phyloP scores from a whole-genome alignment of 257 asterid species.

The Vinca minor region DNA sequence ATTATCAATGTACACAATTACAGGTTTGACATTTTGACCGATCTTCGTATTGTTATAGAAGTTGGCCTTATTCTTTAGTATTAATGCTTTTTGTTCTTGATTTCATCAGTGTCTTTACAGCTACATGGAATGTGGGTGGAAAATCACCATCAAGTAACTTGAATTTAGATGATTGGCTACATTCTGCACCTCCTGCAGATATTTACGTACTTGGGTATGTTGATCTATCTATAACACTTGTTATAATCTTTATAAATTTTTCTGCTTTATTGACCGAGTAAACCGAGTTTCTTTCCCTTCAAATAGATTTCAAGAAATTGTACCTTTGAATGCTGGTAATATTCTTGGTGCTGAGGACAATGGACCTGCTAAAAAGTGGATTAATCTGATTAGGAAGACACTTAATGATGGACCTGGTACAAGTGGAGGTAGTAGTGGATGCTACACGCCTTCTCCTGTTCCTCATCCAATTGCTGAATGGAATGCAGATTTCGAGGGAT shows the following conservation, averaged over 20 bases:
- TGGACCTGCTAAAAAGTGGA: constrained; percentile 96
- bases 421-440: constrained; percentile 52
- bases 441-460: constrained; percentile 81
- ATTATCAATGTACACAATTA: constrained; percentile 74
- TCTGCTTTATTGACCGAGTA: constrained; percentile 8
- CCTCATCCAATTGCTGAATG: constrained; percentile 87
- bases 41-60: constrained; percentile 9
- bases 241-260: background rate
- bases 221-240: background rate
- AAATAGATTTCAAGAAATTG: constrained; percentile 92
- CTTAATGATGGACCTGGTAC: constrained; percentile 58
- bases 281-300: constrained; percentile 10
- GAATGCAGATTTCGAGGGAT: constrained; percentile 92
- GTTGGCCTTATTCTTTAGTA: background rate
- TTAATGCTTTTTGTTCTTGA: constrained; percentile 2
- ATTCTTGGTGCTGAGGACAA: constrained; percentile 96
- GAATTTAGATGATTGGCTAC: constrained; percentile 93
- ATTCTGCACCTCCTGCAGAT: constrained; percentile 95
- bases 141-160: constrained; percentile 68
- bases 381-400: constrained; percentile 62
- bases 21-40: constrained; percentile 36
- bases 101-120: constrained; percentile 60
- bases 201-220: constrained; percentile 92
- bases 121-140: constrained; percentile 99
- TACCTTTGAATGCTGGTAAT: constrained; percentile 91